Base-by-base conservation (phyloP, 163 green algal genomes). In the Trebouxia gelatinosa region DNA sequence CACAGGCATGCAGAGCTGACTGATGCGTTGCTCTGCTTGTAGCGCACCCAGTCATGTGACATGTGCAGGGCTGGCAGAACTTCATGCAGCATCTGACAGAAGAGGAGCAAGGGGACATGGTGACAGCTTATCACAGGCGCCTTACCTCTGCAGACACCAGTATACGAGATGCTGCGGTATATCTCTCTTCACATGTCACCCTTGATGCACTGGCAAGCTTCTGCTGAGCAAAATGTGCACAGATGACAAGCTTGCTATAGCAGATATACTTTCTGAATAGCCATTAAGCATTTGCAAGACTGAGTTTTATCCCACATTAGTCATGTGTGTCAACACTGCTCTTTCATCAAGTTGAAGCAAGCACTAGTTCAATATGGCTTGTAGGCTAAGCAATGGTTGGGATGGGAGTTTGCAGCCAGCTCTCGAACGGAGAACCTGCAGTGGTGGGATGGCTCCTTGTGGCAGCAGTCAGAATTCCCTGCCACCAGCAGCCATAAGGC, bases 81-180 rank as follows among this genome's bases (percentile, higher is more conserved):
- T 92, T 90, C 34, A 11, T 82, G 1, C 61, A 54, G 0, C 64
- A 82, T 31, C 51, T 91, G 48, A 11, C 38, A 1, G 58, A 78
- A 17, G 46, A 51, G 3, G 86, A 91, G 76, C 72, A 58, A 0
- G 21, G 9, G 19, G 62, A 87, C 31, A 80, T 82, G 2, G 54
- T 91, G 35, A 35, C 83, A 32, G 74, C 48, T 23, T 90, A 89
- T 67, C 86, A 90, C 79, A 39, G 70, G 23, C 75, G 86, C 4
- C 75, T 92, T 31, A 81, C 75, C 9, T 80, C 74, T 23, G 19
- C 59, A 38, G 81, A 86, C 28, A 59, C 54, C 26, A 57, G 46
- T 37, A 32, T 74, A 7, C 43, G 71, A 43, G 57, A 80, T 26
- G 40, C 62, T 31, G 71, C 79, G 19, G 48, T 65, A 48, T 23